These are phyloP conservation scores for Colletotrichum lini DNA, from an alignment of 2,329 filamentous ascomycete species.

Conservation along the genomic window DNA sequence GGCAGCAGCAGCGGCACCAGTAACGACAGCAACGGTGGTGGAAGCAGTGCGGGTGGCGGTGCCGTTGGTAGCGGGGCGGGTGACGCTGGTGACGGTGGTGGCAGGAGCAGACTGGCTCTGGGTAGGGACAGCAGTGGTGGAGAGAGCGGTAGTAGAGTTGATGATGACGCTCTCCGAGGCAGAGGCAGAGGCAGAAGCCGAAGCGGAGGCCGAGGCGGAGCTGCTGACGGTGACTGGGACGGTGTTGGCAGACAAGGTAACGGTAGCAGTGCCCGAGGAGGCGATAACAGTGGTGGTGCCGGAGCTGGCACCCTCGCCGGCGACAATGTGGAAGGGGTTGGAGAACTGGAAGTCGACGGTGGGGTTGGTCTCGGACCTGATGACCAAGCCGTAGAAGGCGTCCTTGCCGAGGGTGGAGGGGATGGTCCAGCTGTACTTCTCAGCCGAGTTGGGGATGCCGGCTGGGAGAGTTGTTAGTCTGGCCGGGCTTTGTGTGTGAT, in stretches of 20 bases:
- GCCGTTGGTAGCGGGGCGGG: conserved; percentile 41
- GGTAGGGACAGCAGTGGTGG: conserved; percentile 42
- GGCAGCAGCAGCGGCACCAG: conserved; percentile 26
- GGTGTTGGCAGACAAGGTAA: conserved; percentile 49
- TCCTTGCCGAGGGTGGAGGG: conserved; percentile 59
- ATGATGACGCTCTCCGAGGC: conserved; percentile 47
- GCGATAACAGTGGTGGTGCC: conserved; percentile 48
- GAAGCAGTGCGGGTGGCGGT: conserved; percentile 27
- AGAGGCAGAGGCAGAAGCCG: conserved; percentile 33
- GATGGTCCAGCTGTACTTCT: conserved; percentile 66
- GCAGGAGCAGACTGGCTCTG: conserved; percentile 44
- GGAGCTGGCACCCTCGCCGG: conserved; percentile 45
- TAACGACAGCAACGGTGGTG: conserved; percentile 32
- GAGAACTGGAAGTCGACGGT: conserved; percentile 71
- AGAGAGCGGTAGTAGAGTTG: conserved; percentile 46
- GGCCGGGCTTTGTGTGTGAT: conserved; percentile 9
- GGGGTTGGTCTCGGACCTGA: conserved; percentile 64
- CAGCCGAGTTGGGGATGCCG: conserved; percentile 61
- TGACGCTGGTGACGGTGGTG: conserved; percentile 45
- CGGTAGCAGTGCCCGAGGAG: conserved; percentile 46
- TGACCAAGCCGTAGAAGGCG: conserved; percentile 70
- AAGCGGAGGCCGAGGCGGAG: conserved; percentile 16
- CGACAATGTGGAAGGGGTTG: conserved; percentile 70
- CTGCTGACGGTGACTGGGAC: conserved; percentile 51
- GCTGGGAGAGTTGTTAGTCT: conserved; percentile 52